Base-by-base conservation (phyloP, 1,284 basidiomycete genomes). In the Microstroma glucosiphilum region DNA sequence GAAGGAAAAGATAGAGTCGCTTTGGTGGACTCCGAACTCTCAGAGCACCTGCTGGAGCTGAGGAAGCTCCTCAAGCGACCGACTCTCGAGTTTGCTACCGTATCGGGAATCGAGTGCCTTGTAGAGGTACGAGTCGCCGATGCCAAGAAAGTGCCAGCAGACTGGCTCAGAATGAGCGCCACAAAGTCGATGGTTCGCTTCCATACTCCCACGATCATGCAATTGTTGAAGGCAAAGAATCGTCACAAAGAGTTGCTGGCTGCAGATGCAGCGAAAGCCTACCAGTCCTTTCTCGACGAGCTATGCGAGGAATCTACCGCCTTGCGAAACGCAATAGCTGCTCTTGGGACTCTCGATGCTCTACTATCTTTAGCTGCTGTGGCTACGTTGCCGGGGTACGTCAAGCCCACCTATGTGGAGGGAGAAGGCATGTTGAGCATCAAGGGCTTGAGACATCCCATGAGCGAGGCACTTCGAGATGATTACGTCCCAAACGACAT, bases 111-210 rank as follows among this genome's bases (percentile, higher is more conserved):
- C 17, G 79, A 81, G 11, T 79, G 74, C 65, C 62, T 78, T 58
- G 69, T 81, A 25, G 77, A 80, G 60, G 82, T 96, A 17, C 86
- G 87, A 57, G 87, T 86, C 57, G 83, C 83, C 7, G 89, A 91
- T 55, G 86, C 87, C 13, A 85, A 85, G 66, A 84, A 84, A 11
- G 86, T 91, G 2, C 94, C 94, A 0, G 83, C 85, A 6, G 84
- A 85, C 61, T 98, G 93, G 92, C 82, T 86, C 55, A 82, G 89
- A 43, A 83, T 92, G 57, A 90, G 87, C 42, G 86, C 67, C 51
- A 96, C 92, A 0, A 92, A 88, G 79, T 81, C 81, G 19, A 81
- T 84, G 26, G 85, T 87, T 55, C 85, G 94, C n/a, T 96, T 90
- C 78, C 88, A 89, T 59, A 87, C 91, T 0, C 91, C 92, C 0